Base-by-base conservation (phyloP, 1,284 basidiomycete species). In the Trametes hirsuta region DNA sequence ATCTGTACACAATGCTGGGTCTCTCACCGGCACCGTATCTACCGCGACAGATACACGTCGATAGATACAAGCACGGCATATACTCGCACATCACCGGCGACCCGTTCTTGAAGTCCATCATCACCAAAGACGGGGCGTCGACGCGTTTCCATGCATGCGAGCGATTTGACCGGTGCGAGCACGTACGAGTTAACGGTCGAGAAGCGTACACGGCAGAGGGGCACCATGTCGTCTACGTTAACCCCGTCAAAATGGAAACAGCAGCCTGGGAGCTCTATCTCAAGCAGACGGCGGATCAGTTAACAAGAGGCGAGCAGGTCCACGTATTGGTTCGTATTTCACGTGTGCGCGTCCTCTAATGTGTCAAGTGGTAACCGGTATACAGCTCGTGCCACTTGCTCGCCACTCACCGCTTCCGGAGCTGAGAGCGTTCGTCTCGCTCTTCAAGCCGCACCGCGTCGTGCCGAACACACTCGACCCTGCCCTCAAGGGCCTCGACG, bases 71-170 rank as follows among this genome's bases (percentile, higher is more conserved):
- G 72, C 71, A 85, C 64, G 73, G 73, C 12, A 82, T 96, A 18
- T 94, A 88, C 72, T 76, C 78, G 1, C 79, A 80, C 41, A 69
- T 85, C 2, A 77, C 77, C 1, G 87, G 65, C 34, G 72, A 95
- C 62, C 87, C 87, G 0, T 86, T 86, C 65, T 78, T 96, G 14
- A 77, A 79, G 6, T 70, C 76, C 0, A 84, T 94, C 58, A 80
- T 88, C 15, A 95, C 93, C 0, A 73, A 72, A 4, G 86, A 94
- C 35, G 72, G 79, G 6, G 68, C 72, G 0, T 73, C 75, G 1
- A 91, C 91, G 0, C 85, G 94, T 0, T 97, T 97, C 69, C 95
- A 98, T 69, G 94, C 95, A 0, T 98, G 95, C 68, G 95, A 97
- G 69, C 83, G 92, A 0, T 88, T 87, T 55, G 79, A 87, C 69